phyloP scores from a whole-genome alignment of 2,329 filamentous ascomycete genomes.

The Ophiostoma sp. region DNA sequence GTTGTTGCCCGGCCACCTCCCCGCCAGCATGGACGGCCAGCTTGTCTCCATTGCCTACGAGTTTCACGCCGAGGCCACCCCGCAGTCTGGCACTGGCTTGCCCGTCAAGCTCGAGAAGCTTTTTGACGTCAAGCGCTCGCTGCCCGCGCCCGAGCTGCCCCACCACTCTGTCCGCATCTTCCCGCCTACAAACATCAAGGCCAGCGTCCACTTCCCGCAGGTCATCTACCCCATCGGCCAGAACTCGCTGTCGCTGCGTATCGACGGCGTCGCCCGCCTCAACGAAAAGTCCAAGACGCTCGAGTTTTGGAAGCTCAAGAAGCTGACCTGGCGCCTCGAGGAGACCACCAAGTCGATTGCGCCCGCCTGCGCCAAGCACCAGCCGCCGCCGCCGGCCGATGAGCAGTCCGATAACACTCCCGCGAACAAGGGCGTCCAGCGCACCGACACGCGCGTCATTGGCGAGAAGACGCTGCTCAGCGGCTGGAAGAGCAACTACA shows the following conservation, averaged over 20 bases:
- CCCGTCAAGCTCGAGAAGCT: constrained; percentile 64
- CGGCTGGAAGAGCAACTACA: constrained; percentile 82
- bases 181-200: constrained; percentile 90
- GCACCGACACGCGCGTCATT: constrained; percentile 74
- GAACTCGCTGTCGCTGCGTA: constrained; percentile 74
- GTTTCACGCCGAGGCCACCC: constrained; percentile 66
- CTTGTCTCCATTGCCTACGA: constrained; percentile 76
- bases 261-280: constrained; percentile 78
- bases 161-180: constrained; percentile 93
- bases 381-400: constrained; percentile 36
- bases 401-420: neutral
- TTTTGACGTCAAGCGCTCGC: constrained; percentile 75
- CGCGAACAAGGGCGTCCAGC: constrained; percentile 63
- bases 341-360: constrained; percentile 80
- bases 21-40: constrained; percentile 74
- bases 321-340: constrained; percentile 90
- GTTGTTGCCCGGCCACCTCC: constrained; percentile 80
- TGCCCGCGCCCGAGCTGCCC: constrained; percentile 71
- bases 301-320: constrained; percentile 81
- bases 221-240: constrained; percentile 83
- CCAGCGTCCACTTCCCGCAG: constrained; percentile 76
- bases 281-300: constrained; percentile 71
- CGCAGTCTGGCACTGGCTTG: constrained; percentile 53
- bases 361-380: constrained; percentile 77
- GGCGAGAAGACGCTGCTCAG: constrained; percentile 78